Conservation (phyloP, 2,329 filamentous ascomycete species). For the Aureobasidium melanogenum region DNA sequence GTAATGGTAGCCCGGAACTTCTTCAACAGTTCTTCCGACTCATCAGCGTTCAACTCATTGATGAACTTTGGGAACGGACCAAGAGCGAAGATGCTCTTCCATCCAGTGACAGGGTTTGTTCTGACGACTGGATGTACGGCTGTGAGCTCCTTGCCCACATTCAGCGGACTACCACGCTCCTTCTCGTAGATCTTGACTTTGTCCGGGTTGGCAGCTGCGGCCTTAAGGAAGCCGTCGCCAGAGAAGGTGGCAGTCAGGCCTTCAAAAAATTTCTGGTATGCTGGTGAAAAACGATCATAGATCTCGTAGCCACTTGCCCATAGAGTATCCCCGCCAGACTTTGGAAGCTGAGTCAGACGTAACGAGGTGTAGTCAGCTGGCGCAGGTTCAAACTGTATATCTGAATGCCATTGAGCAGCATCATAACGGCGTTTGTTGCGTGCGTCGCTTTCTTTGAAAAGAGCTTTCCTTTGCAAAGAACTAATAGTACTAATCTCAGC, state of each 20-base stretch:
- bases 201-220: constrained; percentile 29
- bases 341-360: constrained; percentile 27
- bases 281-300: constrained; percentile 46
- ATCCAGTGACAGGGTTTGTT: constrained; percentile 56
- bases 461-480: constrained; percentile 27
- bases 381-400: constrained; percentile 33
- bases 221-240: constrained; percentile 27
- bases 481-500: constrained; percentile 33
- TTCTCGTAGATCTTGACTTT: constrained; percentile 38
- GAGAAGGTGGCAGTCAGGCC: constrained; percentile 39
- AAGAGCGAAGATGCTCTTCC: constrained; percentile 48
- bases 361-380: constrained; percentile 34
- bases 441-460: constrained; percentile 23
- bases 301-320: constrained; percentile 47
- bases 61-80: constrained; percentile 29
- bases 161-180: constrained; percentile 45
- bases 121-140: constrained; percentile 49
- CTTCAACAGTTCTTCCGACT: constrained; percentile 34
- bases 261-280: constrained; percentile 51
- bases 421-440: constrained; percentile 21
- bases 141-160: constrained; percentile 42
- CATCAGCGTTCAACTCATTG: constrained; percentile 36
- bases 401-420: constrained; percentile 41
- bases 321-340: constrained; percentile 32
- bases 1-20: constrained; percentile 34